These are phyloP conservation scores for Euphorbia corollata DNA, from an alignment of 441 rosid genomes.

Conservation along the genomic window DNA sequence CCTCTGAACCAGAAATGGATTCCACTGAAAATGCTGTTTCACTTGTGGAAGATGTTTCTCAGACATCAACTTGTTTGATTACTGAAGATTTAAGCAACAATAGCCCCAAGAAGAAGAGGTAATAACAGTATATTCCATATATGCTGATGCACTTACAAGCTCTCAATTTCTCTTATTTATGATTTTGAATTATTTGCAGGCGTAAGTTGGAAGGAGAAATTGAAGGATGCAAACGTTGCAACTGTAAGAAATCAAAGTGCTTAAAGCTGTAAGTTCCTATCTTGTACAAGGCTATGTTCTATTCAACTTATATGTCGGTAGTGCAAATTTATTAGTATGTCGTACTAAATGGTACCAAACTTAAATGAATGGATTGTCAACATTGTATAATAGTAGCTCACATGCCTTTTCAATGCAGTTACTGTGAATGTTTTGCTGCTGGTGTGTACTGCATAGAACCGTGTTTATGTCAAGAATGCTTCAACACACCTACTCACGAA, in stretches of 20 bases:
- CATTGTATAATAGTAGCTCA: no score
- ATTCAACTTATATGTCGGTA: no score
- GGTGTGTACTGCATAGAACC: slow-evolving; percentile 98
- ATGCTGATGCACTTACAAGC: neutral
- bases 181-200: slow-evolving; percentile 32
- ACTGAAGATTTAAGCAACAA: slow-evolving; percentile 38
- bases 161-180: neutral
- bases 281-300: neutral
- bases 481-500: slow-evolving; percentile 94
- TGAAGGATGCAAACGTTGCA: slow-evolving; percentile 87
- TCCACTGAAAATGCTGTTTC: slow-evolving; percentile 33
- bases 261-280: slow-evolving; percentile 79
- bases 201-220: slow-evolving; percentile 67
- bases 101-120: slow-evolving; percentile 67
- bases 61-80: slow-evolving; percentile 30
- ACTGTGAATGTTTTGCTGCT: slow-evolving; percentile 99
- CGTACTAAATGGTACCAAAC: no score
- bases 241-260: slow-evolving; percentile 96
- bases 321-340: no score
- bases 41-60: slow-evolving; percentile 41
- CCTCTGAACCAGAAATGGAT: slow-evolving; percentile 41
- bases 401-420: slow-evolving; percentile 39
- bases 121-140: slow-evolving; percentile 10
- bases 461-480: slow-evolving; percentile 92
- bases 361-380: no score